Conservation (phyloP, 2,329 filamentous ascomycete genomes). For the Emericellopsis atlantica region DNA sequence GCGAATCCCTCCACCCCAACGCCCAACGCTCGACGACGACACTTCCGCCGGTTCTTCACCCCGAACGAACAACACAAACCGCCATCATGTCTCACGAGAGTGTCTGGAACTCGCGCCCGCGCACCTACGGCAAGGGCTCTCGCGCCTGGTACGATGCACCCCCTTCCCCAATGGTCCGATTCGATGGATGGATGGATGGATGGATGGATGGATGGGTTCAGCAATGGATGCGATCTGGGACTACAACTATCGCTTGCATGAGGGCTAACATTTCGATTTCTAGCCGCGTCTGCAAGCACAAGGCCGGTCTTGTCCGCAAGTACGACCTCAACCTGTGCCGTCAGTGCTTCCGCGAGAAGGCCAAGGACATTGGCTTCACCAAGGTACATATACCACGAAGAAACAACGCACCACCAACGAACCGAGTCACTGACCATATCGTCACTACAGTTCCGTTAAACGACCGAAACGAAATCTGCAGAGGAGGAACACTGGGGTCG, state of each 20-base stretch:
- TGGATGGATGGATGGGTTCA: background rate
- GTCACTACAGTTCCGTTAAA: constrained; percentile 13
- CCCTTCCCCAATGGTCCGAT: background rate
- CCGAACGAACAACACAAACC: constrained; percentile 14
- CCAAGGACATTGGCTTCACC: constrained; percentile 60
- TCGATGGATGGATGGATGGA: background rate
- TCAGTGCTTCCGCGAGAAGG: constrained; percentile 69
- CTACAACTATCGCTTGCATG: constrained; percentile 7
- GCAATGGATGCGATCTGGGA: constrained; percentile 9
- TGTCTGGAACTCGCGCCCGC: constrained; percentile 98
- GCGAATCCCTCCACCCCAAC: constrained; percentile 2
- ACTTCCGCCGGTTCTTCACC: constrained; percentile 10
- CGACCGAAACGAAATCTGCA: background rate
- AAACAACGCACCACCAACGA: too few relatives aligned
- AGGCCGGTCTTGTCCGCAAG: constrained; percentile 98
- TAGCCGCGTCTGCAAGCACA: constrained; percentile 72
- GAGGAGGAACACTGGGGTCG: background rate
- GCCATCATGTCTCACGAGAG: constrained; percentile 67
- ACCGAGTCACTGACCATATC: background rate
- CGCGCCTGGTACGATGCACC: constrained; percentile 65
- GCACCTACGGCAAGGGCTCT: constrained; percentile 93
- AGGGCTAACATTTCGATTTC: constrained; percentile 6
- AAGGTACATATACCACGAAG: constrained; percentile 33
- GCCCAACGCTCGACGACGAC: constrained; percentile 14
- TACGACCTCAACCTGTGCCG: constrained; percentile 88